These are phyloP conservation scores for Pichia sp. DNA, from an alignment of 1,139 yeast genomes.

Conservation along the genomic window DNA sequence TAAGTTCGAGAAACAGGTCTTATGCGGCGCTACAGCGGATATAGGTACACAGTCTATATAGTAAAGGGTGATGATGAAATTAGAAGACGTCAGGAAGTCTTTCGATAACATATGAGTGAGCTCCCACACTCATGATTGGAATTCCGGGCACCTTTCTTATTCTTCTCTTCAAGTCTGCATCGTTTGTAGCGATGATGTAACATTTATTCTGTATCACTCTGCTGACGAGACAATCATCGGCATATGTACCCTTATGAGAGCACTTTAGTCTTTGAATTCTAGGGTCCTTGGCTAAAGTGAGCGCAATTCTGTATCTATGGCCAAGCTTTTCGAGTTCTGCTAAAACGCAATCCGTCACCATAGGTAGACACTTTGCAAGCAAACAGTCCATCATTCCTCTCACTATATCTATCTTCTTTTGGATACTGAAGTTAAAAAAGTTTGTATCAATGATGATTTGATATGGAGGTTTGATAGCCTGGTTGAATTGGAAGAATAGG, in stretches of 20 bases:
- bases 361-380: conserved; percentile 91
- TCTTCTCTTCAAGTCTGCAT: conserved; percentile 94
- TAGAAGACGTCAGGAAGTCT: conserved; percentile 90
- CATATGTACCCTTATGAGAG: conserved; percentile 92
- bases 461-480: conserved; percentile 93
- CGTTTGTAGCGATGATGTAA: conserved; percentile 94
- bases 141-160: conserved; percentile 95
- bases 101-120: conserved; percentile 86
- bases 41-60: background rate
- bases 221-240: conserved; percentile 93
- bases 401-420: conserved; percentile 86
- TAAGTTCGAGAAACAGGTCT: background rate
- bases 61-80: conserved; percentile 8
- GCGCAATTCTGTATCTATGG: conserved; percentile 87
- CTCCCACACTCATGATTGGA: conserved; percentile 94
- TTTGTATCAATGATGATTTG: conserved; percentile 94
- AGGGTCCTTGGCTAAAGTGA: conserved; percentile 89
- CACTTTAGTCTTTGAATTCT: conserved; percentile 82
- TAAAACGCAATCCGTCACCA: conserved; percentile 95
- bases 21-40: background rate
- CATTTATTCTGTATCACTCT: conserved; percentile 95
- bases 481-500: conserved; percentile 87
- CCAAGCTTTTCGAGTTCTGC: conserved; percentile 97
- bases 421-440: conserved; percentile 92
- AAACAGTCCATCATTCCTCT: conserved; percentile 95